These are phyloP conservation scores for Auricularia sp. DNA, from an alignment of 768 basidiomycete species.

Conservation along the genomic window DNA sequence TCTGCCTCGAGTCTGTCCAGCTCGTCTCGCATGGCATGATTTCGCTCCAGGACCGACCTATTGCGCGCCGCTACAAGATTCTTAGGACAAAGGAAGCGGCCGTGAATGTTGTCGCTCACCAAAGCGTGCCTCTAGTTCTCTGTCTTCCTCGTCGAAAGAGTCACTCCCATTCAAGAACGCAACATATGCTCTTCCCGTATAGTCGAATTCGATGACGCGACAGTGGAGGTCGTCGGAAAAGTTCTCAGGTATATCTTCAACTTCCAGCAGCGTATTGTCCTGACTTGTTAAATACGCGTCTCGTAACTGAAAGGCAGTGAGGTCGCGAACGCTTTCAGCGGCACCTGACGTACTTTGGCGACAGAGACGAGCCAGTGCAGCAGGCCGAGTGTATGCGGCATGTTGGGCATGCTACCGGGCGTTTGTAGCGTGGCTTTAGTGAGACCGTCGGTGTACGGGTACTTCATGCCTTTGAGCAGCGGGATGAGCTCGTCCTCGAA, in stretches of 20 bases:
- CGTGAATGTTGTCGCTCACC: slow-evolving; percentile 31
- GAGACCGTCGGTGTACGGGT: slow-evolving; percentile 70
- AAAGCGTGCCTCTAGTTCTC: slow-evolving; percentile 64
- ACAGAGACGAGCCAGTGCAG: slow-evolving; percentile 87
- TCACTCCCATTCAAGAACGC: slow-evolving; percentile 60
- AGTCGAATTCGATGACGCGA: slow-evolving; percentile 66
- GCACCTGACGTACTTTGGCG: slow-evolving; percentile 51
- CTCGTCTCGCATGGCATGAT: slow-evolving; percentile 23
- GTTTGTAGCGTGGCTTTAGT: slow-evolving; percentile 82
- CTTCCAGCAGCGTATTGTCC: slow-evolving; percentile 58
- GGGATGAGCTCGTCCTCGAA: slow-evolving; percentile 78
- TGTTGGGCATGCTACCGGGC: slow-evolving; percentile 83
- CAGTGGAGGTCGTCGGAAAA: slow-evolving; percentile 69
- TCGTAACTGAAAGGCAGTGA: background rate
- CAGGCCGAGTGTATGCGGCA: slow-evolving; percentile 80
- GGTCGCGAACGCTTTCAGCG: background rate
- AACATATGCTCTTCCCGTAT: slow-evolving; percentile 56
- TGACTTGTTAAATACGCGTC: slow-evolving; percentile 43
- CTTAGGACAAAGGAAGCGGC: background rate
- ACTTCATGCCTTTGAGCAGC: slow-evolving; percentile 63
- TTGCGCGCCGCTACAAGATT: slow-evolving; percentile 51
- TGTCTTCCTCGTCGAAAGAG: slow-evolving; percentile 58
- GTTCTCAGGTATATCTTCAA: slow-evolving; percentile 54
- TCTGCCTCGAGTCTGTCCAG: slow-evolving; percentile 46
- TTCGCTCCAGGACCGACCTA: slow-evolving; percentile 49